These are phyloP conservation scores for Enterospora canceri DNA, from an alignment of 371 early-diverging fungal genomes.

Conservation along the genomic window DNA sequence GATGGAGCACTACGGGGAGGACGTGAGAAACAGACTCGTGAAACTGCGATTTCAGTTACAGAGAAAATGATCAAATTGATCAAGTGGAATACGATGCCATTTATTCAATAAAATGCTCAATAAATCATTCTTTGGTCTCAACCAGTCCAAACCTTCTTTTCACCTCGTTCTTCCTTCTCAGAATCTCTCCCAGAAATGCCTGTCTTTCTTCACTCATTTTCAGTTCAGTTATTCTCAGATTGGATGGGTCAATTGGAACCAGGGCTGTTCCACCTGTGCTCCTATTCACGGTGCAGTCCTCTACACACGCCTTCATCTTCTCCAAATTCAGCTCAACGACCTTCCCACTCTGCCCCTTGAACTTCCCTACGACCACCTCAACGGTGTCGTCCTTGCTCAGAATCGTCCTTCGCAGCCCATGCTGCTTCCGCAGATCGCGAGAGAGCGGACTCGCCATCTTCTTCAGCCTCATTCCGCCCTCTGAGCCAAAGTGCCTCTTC, in stretches of 20 bases:
- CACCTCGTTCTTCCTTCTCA: conserved; percentile 11
- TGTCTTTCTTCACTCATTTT: conserved; percentile 47
- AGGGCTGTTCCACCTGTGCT: conserved; percentile 39
- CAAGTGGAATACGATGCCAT: neutral
- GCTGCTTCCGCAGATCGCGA: conserved; percentile 45
- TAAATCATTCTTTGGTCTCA: neutral
- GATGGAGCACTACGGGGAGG: conserved; percentile 32
- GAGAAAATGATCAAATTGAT: conserved; percentile 16
- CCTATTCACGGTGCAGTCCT: conserved; percentile 45
- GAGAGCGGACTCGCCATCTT: conserved; percentile 49
- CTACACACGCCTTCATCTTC: conserved; percentile 46
- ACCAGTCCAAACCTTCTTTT: conserved; percentile 5
- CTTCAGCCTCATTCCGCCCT: conserved; percentile 35
- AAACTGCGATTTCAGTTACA: conserved; percentile 25
- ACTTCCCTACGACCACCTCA: conserved; percentile 44
- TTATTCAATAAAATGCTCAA: neutral
- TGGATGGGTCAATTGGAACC: conserved; percentile 51
- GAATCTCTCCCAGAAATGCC: conserved; percentile 40
- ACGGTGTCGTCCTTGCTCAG: conserved; percentile 51
- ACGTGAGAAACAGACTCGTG: conserved; percentile 42
- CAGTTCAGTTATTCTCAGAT: conserved; percentile 48
- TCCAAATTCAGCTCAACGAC: conserved; percentile 44
- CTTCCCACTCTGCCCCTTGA: conserved; percentile 46
- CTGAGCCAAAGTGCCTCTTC: conserved; percentile 52
- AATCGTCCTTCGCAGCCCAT: conserved; percentile 51